Base-by-base conservation (phyloP, 306 rosid genomes). In the Quercus engelmannii region DNA sequence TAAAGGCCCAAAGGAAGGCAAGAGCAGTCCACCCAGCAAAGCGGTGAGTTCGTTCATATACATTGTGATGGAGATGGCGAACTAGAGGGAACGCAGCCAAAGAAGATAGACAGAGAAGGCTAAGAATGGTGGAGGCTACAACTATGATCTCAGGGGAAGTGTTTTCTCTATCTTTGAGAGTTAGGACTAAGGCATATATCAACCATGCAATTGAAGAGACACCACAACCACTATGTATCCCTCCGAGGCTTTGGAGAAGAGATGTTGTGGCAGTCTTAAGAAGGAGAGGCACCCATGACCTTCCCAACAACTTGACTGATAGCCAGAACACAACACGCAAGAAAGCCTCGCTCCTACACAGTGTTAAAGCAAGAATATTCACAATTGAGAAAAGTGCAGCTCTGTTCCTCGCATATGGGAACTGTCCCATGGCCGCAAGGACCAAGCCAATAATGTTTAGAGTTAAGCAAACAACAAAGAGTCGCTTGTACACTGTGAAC, bases 171-270 rank as follows among this genome's bases (percentile, higher is more conserved):
- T 83, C 78, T 14, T 67, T 46, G 4, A 88, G 58, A 6, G 92
- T 87, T 13, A 83, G 87, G 9, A 87, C 75, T 12, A 90, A 63
- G 2, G 92, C 83, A 78, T 88, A 90, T 4, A 83, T 73, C 4
- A 92, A 89, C 97, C 97, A 92, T 1, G 89, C 92, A 74, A 90
- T 88, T 6, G 94, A 77, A n/a, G 91, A 92, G 79, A 92, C 80
- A 2, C 92, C 97, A 65, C 91, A 92, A 3, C 94, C 85, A 69
- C 97, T 91, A n/a, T 91, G 97, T 55, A 91, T 85, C 78, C 97
- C 91, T 30, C 97, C 94, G 38, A 92, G 51, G 31, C 91, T 85
- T 84, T 92, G 97, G 72, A 92, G 92, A 61, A 92, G 80, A n/a
- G 94, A 86, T 49, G 97, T 90, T 6, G 75, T 73, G 12, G 86